A percentile compares a stretch with the other conserved stretches of the same genome.
phyloP scores from a whole-genome alignment of 2,329 filamentous ascomycete species.

The Achaetomium macrosporum region DNA sequence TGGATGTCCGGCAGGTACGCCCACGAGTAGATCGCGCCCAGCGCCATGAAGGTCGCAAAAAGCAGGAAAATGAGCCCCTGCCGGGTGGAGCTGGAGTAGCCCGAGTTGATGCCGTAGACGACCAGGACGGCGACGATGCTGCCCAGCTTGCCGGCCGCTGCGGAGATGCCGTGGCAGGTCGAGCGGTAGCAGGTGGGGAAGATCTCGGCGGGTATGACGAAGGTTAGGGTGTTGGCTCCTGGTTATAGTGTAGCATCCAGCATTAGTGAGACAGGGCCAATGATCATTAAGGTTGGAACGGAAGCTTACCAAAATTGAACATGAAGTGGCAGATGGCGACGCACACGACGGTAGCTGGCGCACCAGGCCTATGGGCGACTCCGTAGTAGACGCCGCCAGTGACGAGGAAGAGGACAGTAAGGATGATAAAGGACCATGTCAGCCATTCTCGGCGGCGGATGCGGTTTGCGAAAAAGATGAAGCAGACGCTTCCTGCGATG shows the following conservation, averaged over 20 bases:
- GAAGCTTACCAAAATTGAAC: slow-evolving; percentile 46
- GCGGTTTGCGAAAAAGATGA: slow-evolving; percentile 42
- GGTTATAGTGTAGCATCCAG: not conserved
- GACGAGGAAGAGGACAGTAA: slow-evolving; percentile 42
- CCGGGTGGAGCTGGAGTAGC: slow-evolving; percentile 36
- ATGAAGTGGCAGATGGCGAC: slow-evolving; percentile 49
- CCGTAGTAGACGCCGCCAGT: slow-evolving; percentile 47
- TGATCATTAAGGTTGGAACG: too few relatives aligned
- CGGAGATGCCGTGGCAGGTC: slow-evolving; percentile 57
- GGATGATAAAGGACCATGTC: slow-evolving; percentile 43
- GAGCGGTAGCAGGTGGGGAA: slow-evolving; percentile 60
- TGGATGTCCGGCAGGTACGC: slow-evolving; percentile 46
- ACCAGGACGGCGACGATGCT: slow-evolving; percentile 48
- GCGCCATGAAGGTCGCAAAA: slow-evolving; percentile 44
- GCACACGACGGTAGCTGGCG: slow-evolving; percentile 43
- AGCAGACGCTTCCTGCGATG: slow-evolving; percentile 44
- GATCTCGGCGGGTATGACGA: slow-evolving; percentile 58
- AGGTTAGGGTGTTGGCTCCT: slow-evolving; percentile 58
- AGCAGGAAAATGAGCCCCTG: slow-evolving; percentile 47
- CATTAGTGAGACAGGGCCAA: not conserved
- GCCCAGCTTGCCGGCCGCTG: slow-evolving; percentile 54
- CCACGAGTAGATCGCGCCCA: slow-evolving; percentile 47
- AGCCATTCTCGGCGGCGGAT: slow-evolving; percentile 45
- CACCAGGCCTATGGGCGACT: slow-evolving; percentile 36
- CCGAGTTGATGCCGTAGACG: slow-evolving; percentile 44